These are phyloP conservation scores for Marasmius fiardii DNA, from an alignment of 1,284 basidiomycete species.

Conservation along the genomic window DNA sequence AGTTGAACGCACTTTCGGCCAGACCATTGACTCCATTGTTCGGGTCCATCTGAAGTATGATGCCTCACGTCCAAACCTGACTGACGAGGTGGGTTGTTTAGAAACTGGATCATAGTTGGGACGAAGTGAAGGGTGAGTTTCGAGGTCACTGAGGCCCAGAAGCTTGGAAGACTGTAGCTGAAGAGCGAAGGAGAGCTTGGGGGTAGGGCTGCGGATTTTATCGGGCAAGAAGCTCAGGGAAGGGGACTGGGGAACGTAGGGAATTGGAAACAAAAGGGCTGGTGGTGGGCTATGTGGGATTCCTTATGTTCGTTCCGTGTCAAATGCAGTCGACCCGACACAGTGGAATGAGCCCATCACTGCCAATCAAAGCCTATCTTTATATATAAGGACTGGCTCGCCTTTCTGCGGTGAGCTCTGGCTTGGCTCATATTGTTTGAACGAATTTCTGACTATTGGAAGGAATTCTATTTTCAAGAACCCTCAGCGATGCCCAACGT, in stretches of 20 bases:
- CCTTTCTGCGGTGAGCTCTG: too few species aligned
- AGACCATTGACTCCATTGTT: slow-evolving; percentile 58
- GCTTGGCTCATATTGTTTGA: too few species aligned
- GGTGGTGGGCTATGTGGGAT: background rate
- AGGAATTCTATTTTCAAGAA: too few species aligned
- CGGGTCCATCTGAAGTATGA: slow-evolving; percentile 31
- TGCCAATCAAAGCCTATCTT: background rate
- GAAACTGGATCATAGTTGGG: slow-evolving; percentile 58
- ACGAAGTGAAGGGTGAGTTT: background rate
- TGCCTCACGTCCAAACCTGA: slow-evolving; percentile 27
- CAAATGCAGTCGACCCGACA: background rate
- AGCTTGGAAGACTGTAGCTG: background rate
- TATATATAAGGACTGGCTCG: background rate
- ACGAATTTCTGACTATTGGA: too few species aligned
- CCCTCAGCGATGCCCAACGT: too few species aligned
- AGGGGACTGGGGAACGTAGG: background rate
- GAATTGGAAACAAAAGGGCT: background rate
- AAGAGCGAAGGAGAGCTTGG: background rate
- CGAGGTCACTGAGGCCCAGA: background rate
- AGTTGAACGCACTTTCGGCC: slow-evolving; percentile 48
- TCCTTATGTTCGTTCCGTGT: background rate
- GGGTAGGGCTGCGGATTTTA: background rate
- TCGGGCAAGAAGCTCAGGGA: background rate
- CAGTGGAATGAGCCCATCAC: background rate
- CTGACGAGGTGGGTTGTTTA: slow-evolving; percentile 33